phyloP scores from a whole-genome alignment of 306 rosid genomes.

The Macrotyloma uniflorum region DNA sequence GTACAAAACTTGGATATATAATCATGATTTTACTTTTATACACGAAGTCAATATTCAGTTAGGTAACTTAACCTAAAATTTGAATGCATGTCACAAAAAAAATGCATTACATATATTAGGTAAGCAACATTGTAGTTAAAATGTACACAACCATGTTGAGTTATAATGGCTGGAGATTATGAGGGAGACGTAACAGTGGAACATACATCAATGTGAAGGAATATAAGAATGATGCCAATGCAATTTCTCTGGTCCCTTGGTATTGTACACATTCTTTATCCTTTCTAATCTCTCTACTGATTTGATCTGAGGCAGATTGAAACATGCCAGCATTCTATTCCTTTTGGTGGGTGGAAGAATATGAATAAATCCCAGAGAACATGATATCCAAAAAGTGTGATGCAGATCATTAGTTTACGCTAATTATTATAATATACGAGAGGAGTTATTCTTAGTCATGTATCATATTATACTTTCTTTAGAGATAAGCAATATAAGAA shows the following conservation, averaged over 20 bases:
- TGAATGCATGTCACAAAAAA: too few species aligned
- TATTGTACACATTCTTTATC: background rate
- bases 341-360: conserved; percentile 32
- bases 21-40: background rate
- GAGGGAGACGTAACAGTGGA: background rate
- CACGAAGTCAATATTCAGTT: background rate
- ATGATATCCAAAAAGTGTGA: background rate
- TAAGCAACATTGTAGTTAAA: background rate
- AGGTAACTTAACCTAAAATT: background rate
- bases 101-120: background rate
- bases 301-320: conserved; percentile 20
- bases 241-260: conserved; percentile 19
- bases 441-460: too few species aligned
- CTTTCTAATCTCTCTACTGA: background rate
- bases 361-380: conserved; percentile 29
- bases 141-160: background rate
- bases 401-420: background rate
- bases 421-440: background rate
- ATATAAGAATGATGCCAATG: background rate
- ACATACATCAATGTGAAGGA: background rate
- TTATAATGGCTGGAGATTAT: background rate
- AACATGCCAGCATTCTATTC: conserved; percentile 35
- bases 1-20: background rate
- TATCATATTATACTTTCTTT: too few species aligned
- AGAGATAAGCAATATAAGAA: too few species aligned